Percentiles rank a stretch among this genome's conserved stretches.
These are phyloP conservation scores for Lumnitzera littorea DNA, from an alignment of 345 rosid genomes.

Conservation along the genomic window DNA sequence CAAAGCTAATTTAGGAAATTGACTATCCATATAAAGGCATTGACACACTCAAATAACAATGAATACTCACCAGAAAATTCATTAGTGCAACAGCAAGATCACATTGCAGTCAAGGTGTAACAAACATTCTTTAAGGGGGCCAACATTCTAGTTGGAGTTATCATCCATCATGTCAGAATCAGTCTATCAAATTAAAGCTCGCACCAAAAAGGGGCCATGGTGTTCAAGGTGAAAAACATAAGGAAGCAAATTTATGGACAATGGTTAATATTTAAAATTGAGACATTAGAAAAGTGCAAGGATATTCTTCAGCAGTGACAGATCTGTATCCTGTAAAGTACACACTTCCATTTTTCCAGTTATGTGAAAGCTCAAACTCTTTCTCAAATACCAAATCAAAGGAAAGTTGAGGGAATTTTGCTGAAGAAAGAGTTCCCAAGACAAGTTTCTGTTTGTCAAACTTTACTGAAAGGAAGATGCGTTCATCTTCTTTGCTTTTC, in stretches of 20 bases:
- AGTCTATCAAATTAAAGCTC: no score
- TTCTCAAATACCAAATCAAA: constrained; percentile 49
- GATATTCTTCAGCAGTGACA: constrained; percentile 17
- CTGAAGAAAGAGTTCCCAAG: constrained; percentile 38
- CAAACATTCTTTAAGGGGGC: constrained; percentile 3
- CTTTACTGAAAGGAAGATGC: constrained; percentile 26
- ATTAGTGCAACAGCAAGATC: not conserved
- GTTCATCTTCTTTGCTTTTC: constrained; percentile 24
- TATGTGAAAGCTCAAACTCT: constrained; percentile 64
- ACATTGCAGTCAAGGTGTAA: constrained; percentile 9
- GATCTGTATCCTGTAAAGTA: constrained; percentile 39
- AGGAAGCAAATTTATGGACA: not conserved
- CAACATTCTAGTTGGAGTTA: not conserved
- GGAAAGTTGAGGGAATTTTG: constrained; percentile 38
- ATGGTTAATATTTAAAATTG: not conserved
- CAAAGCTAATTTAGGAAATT: no score
- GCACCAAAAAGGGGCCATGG: no score
- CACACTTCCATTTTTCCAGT: constrained; percentile 44
- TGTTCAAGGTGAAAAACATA: not conserved
- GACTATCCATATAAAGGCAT: no score
- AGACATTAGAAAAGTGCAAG: not conserved
- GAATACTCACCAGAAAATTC: no score
- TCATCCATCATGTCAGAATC: no score
- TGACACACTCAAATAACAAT: no score
- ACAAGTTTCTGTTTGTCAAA: constrained; percentile 26